These are phyloP conservation scores for Rhodocollybia butyracea DNA, from an alignment of 768 basidiomycete species.

Conservation along the genomic window DNA sequence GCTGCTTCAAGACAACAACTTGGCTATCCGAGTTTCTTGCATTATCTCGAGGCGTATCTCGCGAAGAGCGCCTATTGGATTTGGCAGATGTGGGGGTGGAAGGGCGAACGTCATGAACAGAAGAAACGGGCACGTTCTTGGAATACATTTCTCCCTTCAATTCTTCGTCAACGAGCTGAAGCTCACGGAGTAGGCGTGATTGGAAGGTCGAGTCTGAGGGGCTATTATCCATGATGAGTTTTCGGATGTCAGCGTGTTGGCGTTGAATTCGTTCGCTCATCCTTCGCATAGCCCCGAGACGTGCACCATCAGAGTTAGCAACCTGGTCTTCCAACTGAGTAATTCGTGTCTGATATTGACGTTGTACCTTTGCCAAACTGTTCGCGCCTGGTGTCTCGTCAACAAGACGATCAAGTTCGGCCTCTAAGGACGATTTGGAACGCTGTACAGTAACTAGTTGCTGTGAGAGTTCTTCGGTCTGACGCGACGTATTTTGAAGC, in stretches of 20 bases:
- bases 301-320: constrained; percentile 51
- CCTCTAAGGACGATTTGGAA: constrained; percentile 64
- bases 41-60: constrained; percentile 30
- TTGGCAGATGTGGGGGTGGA: constrained; percentile 36
- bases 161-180: constrained; percentile 58
- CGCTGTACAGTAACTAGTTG: constrained; percentile 51
- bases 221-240: constrained; percentile 54
- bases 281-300: constrained; percentile 41
- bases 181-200: constrained; percentile 55
- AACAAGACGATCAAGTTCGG: constrained; percentile 63
- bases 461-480: constrained; percentile 53
- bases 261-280: constrained; percentile 62
- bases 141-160: constrained; percentile 47
- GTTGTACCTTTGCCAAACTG: constrained; percentile 57
- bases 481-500: constrained; percentile 50
- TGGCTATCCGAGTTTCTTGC: constrained; percentile 44
- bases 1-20: constrained; percentile 52
- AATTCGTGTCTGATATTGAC: constrained; percentile 62
- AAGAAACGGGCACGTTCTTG: constrained; percentile 31
- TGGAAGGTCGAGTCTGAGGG: constrained; percentile 63
- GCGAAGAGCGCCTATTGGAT: constrained; percentile 28
- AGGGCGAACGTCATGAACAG: constrained; percentile 43
- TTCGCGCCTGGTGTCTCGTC: constrained; percentile 52
- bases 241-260: constrained; percentile 70
- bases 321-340: constrained; percentile 59